Base-by-base conservation (phyloP, 495 filamentous ascomycete species). In the Friedmanniomyces endolithicus region DNA sequence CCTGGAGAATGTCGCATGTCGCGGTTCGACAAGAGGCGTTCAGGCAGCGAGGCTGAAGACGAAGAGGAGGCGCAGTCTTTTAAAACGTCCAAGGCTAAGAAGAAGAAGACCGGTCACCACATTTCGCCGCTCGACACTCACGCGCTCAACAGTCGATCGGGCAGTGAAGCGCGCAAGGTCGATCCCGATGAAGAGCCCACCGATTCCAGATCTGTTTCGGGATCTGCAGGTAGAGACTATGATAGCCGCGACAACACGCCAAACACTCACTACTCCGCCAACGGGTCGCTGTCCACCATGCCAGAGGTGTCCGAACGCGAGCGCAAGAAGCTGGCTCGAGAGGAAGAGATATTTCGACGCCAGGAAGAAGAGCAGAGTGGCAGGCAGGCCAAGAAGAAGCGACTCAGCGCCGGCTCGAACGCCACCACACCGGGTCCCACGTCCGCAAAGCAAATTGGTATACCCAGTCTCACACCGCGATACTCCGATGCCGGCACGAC, bases 231-330 rank as follows among this genome's bases (percentile, higher is more conserved):
- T 23, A 17, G 48, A 47, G 55, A 19, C 11, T 74, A 75, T 2
- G 78, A 72, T 2, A 95, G 89, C 65, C 86, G 88, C 40, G 88
- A 94, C 61, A 72, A 87, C 64, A 94, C 87, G 7, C 89, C 87
- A 0, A 74, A 69, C 63, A 54, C 73, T 71, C 61, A 78, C 70
- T 53, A 79, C 70, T 62, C 77, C 67, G 48, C 52, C 29, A 54
- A 24, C n/a, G 54, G 40, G 61, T 77, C 63, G 70, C 74, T 69
- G 46, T 81, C 70, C 61, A 71, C 71, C 1, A 35, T 49, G 50
- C 50, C 50, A 11, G 87, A 87, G 63, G 75, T 88, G 6, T 92
- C 89, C 6, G 88, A 85, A 55, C 80, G 90, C 16, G 90, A 96
- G 60, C 86, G 86, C 67, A 79, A 87, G 39, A 96, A 96, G 65